A percentile compares a stretch with the other conserved stretches of the same genome.
phyloP scores from a whole-genome alignment of 2,329 filamentous ascomycete species.

The Chaetomium sp. region DNA sequence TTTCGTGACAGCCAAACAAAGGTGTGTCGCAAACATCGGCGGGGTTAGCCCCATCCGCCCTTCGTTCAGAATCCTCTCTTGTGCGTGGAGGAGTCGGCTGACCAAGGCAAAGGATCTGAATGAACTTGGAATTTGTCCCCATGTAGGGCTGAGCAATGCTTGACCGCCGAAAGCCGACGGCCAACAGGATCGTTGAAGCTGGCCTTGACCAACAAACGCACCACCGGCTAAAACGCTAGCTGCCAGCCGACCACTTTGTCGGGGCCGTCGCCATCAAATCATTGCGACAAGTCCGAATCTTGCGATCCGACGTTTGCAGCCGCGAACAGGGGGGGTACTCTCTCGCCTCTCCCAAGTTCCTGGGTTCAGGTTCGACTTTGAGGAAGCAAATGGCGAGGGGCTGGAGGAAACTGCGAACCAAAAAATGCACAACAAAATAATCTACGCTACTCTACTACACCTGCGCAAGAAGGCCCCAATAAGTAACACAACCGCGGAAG shows the following conservation, averaged over 20 bases:
- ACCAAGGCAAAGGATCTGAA: background rate
- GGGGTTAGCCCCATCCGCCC: slow-evolving; percentile 7
- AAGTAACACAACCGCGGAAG: no score
- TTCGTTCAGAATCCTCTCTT: slow-evolving; percentile 20
- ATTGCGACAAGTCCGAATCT: slow-evolving; percentile 5
- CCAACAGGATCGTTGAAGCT: slow-evolving; percentile 2
- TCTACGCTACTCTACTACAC: no score
- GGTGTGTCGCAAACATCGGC: no score
- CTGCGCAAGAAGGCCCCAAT: no score
- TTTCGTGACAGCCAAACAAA: no score
- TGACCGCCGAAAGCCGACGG: slow-evolving; percentile 12
- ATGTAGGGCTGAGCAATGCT: slow-evolving; percentile 15
- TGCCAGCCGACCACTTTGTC: background rate
- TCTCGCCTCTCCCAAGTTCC: background rate
- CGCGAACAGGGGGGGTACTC: background rate
- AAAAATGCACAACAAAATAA: no score
- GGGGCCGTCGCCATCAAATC: background rate
- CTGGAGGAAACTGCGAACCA: no score
- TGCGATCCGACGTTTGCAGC: background rate
- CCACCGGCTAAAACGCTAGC: slow-evolving; percentile 4
- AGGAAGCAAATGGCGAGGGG: no score
- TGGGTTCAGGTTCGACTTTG: background rate
- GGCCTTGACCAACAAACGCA: background rate
- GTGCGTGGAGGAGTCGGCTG: slow-evolving; percentile 8
- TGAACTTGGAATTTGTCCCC: background rate